Conservation (phyloP, 2,329 filamentous ascomycete genomes). For the Nannizzia gypsea region DNA sequence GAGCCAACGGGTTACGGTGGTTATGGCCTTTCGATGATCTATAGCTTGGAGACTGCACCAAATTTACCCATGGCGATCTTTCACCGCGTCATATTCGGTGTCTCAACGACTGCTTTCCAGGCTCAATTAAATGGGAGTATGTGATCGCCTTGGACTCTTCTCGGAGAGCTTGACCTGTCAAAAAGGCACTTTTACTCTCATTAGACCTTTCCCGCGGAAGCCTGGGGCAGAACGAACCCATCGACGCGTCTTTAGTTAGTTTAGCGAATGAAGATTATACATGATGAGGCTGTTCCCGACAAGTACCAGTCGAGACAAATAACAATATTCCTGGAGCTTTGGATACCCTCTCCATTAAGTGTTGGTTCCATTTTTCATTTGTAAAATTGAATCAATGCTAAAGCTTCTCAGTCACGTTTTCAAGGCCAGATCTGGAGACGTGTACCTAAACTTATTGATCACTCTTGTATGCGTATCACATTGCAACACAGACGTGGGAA, state of each 20-base stretch:
- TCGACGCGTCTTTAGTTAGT: slow-evolving; percentile 24
- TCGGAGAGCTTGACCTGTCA: slow-evolving; percentile 20
- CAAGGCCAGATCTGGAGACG: too few relatives aligned
- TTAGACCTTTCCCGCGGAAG: slow-evolving; percentile 29
- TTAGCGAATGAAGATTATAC: too few relatives aligned
- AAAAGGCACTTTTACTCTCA: slow-evolving; percentile 22
- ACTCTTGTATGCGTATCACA: too few relatives aligned
- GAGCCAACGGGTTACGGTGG: slow-evolving; percentile 14
- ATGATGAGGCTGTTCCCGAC: too few relatives aligned
- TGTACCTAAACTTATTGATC: too few relatives aligned
- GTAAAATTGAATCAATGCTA: too few relatives aligned
- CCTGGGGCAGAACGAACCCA: slow-evolving; percentile 32
- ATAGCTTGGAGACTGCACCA: slow-evolving; percentile 13
- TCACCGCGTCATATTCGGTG: slow-evolving; percentile 21
- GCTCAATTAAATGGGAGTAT: slow-evolving; percentile 34
- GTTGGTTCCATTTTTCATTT: too few relatives aligned
- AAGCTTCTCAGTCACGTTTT: too few relatives aligned
- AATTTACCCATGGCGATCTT: slow-evolving; percentile 22
- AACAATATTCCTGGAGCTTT: too few relatives aligned
- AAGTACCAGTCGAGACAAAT: too few relatives aligned
- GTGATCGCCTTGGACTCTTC: slow-evolving; percentile 23
- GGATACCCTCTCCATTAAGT: too few relatives aligned
- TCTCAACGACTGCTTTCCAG: slow-evolving; percentile 8
- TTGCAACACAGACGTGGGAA: too few relatives aligned
- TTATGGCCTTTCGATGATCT: slow-evolving; percentile 20